Evolutionary conservation across 441 rosid species (phyloP).

Genomic region (Manihot esculenta): DNA sequence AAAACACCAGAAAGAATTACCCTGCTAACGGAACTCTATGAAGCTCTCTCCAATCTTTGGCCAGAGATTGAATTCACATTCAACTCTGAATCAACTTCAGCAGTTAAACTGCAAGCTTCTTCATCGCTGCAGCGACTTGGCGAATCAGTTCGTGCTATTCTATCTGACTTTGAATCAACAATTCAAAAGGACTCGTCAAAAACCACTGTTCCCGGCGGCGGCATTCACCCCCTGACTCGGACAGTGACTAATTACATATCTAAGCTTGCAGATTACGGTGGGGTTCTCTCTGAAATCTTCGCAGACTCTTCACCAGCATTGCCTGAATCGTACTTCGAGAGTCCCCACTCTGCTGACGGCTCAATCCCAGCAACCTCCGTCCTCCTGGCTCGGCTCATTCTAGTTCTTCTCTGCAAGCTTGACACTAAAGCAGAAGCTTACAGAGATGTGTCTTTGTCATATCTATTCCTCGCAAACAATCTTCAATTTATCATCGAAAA

Average conservation of each 20-base stretch:
- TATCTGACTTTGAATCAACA: conserved; percentile 53
- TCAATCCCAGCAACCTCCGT: conserved; percentile 42
- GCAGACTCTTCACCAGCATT: conserved; percentile 45
- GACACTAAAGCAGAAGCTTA: conserved; percentile 61
- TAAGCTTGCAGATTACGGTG: conserved; percentile 64
- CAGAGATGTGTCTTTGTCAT: conserved; percentile 64
- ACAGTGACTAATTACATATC: conserved; percentile 67
- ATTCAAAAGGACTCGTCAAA: conserved; percentile 69
- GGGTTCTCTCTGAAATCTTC: conserved; percentile 44
- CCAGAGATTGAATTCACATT: conserved; percentile 61
- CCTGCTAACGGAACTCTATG: conserved; percentile 58
- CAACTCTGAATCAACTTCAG: conserved; percentile 43
- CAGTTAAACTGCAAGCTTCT: conserved; percentile 44
- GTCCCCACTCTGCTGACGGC: conserved; percentile 25
- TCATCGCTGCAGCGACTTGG: conserved; percentile 53
- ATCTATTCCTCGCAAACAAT: conserved; percentile 78
- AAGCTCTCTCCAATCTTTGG: conserved; percentile 44
- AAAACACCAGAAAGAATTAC: conserved; percentile 60
- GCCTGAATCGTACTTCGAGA: conserved; percentile 51
- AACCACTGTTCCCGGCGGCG: conserved; percentile 55
- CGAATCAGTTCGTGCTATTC: conserved; percentile 48
- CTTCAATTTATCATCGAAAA: conserved; percentile 59
- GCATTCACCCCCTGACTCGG: conserved; percentile 68
- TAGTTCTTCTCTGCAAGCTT: conserved; percentile 68
- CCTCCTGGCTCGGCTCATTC: conserved; percentile 62